A percentile compares a stretch with the other conserved stretches of the same genome.
phyloP scores from a whole-genome alignment of 495 filamentous ascomycete genomes.

The Penicillium manginii region DNA sequence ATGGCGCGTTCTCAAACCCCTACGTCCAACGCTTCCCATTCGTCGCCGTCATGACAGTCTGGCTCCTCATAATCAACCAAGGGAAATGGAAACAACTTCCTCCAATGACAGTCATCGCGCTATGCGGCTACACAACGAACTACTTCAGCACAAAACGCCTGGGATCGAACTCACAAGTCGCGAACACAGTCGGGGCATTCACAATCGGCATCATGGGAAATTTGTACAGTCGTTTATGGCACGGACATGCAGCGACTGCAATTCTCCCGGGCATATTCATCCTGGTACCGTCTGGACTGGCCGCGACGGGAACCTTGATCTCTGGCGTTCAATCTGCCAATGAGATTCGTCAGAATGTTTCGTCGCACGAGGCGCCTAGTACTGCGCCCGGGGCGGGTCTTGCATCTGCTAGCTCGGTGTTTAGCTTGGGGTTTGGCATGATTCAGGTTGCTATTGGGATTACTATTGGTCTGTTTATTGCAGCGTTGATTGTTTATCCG shows the following conservation, averaged over 20 bases:
- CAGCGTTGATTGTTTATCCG: slow-evolving; percentile 83
- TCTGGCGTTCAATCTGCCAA: slow-evolving; percentile 77
- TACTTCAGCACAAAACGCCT: slow-evolving; percentile 73
- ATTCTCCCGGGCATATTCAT: slow-evolving; percentile 91
- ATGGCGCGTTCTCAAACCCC: slow-evolving; percentile 32
- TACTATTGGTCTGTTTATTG: slow-evolving; percentile 83
- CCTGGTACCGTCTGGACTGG: slow-evolving; percentile 83
- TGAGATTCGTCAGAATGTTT: slow-evolving; percentile 62
- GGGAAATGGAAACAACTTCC: slow-evolving; percentile 89
- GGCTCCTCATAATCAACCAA: slow-evolving; percentile 81
- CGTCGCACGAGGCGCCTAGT: slow-evolving; percentile 19
- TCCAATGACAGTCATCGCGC: slow-evolving; percentile 75
- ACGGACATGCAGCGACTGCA: slow-evolving; percentile 81
- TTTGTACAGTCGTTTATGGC: slow-evolving; percentile 75
- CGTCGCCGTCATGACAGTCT: slow-evolving; percentile 54
- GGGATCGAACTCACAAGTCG: slow-evolving; percentile 75
- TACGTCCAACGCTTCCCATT: slow-evolving; percentile 54
- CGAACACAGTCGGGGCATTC: slow-evolving; percentile 81
- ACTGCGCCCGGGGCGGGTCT: slow-evolving; percentile 20
- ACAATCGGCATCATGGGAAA: slow-evolving; percentile 83
- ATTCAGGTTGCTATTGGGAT: slow-evolving; percentile 91
- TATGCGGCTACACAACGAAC: slow-evolving; percentile 81
- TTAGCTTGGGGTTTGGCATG: slow-evolving; percentile 42
- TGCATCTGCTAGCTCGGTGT: slow-evolving; percentile 23
- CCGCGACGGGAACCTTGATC: slow-evolving; percentile 76